A percentile compares a stretch with the other conserved stretches of the same genome.
These are phyloP conservation scores for Trichoderma gamsii DNA, from an alignment of 495 filamentous ascomycete species.

Conservation along the genomic window DNA sequence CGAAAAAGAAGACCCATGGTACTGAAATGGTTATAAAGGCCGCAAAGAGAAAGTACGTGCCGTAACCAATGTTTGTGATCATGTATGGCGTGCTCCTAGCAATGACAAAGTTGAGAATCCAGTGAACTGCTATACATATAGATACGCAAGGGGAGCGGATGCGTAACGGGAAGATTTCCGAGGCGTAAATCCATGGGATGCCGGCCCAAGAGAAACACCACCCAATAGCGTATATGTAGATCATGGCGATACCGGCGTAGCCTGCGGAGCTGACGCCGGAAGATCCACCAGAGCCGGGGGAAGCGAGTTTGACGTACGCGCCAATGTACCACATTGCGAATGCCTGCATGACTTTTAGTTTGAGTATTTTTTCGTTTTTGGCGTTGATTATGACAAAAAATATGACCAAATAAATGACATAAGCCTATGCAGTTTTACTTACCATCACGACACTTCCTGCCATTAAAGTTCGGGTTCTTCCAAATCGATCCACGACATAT, in stretches of 20 bases:
- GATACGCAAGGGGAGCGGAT: slow-evolving; percentile 29
- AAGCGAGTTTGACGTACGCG: slow-evolving; percentile 38
- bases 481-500: slow-evolving; percentile 60
- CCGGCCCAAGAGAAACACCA: slow-evolving; percentile 52
- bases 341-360: slow-evolving; percentile 24
- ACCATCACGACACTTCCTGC: background rate
- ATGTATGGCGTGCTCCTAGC: slow-evolving; percentile 37
- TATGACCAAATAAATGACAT: no score
- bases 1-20: slow-evolving; percentile 28
- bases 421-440: background rate
- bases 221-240: slow-evolving; percentile 21
- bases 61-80: slow-evolving; percentile 38
- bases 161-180: slow-evolving; percentile 52
- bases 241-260: slow-evolving; percentile 12
- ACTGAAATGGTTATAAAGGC: slow-evolving; percentile 18
- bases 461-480: slow-evolving; percentile 30
- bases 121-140: slow-evolving; percentile 30
- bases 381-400: no score
- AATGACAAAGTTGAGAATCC: slow-evolving; percentile 35
- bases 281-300: slow-evolving; percentile 24
- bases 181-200: slow-evolving; percentile 56
- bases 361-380: no score
- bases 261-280: slow-evolving; percentile 25
- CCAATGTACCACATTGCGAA: slow-evolving; percentile 54
- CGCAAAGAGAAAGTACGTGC: slow-evolving; percentile 34